These are phyloP conservation scores for Pichia manshurica DNA, from an alignment of 805 yeast species.

Conservation along the genomic window DNA sequence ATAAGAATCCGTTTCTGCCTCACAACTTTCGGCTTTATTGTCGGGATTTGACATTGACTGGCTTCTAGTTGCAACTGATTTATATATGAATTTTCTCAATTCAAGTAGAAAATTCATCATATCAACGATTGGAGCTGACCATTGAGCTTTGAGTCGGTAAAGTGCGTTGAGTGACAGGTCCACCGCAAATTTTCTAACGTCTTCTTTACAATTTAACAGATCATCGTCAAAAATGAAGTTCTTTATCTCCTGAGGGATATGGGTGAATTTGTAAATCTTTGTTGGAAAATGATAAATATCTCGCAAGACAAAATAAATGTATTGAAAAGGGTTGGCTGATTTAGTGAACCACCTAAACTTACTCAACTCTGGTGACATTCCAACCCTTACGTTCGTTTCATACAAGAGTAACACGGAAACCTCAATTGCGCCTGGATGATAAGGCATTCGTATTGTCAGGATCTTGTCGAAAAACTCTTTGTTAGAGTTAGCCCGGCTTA, in stretches of 20 bases:
- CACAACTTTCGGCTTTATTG: neutral
- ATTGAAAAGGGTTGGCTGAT: constrained; percentile 15
- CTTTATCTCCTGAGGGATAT: constrained; percentile 11
- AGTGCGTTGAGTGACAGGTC: constrained; percentile 6
- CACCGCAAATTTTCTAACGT: constrained; percentile 12
- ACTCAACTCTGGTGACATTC: constrained; percentile 5
- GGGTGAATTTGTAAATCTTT: constrained; percentile 6
- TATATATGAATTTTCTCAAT: constrained; percentile 11
- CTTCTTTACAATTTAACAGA: constrained; percentile 7
- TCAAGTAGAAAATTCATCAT: constrained; percentile 11
- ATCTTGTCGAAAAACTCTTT: constrained; percentile 9
- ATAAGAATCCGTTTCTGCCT: neutral
- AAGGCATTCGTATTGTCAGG: constrained; percentile 6
- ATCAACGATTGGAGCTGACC: constrained; percentile 9
- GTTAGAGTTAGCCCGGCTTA: constrained; percentile 5
- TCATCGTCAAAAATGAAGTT: constrained; percentile 11
- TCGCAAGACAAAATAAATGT: constrained; percentile 12
- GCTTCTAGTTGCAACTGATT: neutral
- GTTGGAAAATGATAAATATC: constrained; percentile 14
- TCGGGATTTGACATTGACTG: neutral
- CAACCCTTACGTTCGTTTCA: constrained; percentile 12
- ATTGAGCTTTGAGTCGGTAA: neutral
- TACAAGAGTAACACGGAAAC: constrained; percentile 10
- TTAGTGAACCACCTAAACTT: constrained; percentile 15
- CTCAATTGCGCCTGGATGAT: constrained; percentile 8